Percentiles rank a stretch among this genome's conserved stretches.
phyloP scores from a whole-genome alignment of 108 stramenopile species.

The Nitzschia inconspicua region DNA sequence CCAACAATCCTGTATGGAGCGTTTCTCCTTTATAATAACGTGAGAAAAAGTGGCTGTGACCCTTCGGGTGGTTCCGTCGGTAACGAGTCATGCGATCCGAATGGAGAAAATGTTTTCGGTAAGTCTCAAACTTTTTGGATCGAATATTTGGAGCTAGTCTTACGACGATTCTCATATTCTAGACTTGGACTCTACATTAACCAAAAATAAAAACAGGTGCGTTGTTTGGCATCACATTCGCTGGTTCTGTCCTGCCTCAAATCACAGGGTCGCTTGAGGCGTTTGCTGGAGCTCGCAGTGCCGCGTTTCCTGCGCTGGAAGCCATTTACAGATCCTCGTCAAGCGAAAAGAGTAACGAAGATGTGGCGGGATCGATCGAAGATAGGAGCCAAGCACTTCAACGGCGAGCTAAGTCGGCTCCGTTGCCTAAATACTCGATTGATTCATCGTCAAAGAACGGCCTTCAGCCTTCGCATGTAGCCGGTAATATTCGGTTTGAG shows the following conservation, averaged over 20 bases:
- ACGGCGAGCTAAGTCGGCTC: conserved; percentile 5
- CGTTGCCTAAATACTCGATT: conserved; percentile 44
- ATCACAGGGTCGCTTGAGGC: conserved; percentile 34
- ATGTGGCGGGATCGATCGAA: background rate
- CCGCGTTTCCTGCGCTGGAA: conserved; percentile 42
- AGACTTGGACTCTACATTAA: no score
- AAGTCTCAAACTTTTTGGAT: no score
- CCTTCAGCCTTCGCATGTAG: conserved; percentile 32
- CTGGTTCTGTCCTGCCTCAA: conserved; percentile 47
- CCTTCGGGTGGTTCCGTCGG: conserved; percentile 36
- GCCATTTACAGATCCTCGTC: conserved; percentile 33
- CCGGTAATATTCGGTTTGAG: conserved; percentile 50
- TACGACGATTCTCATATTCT: no score
- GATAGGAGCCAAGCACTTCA: conserved; percentile 11
- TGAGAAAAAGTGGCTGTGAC: conserved; percentile 47
- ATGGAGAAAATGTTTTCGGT: conserved; percentile 39
- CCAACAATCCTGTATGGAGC: conserved; percentile 39
- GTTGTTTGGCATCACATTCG: conserved; percentile 46
- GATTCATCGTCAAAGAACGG: conserved; percentile 59
- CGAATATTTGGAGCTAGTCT: no score
- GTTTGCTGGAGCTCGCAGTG: conserved; percentile 36
- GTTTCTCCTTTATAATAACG: conserved; percentile 36
- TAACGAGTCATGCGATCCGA: conserved; percentile 34
- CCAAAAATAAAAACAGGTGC: no score
- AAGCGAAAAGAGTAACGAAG: background rate